These are phyloP conservation scores for Tylopilus rubrobrunneus DNA, from an alignment of 768 basidiomycete genomes.

Conservation along the genomic window DNA sequence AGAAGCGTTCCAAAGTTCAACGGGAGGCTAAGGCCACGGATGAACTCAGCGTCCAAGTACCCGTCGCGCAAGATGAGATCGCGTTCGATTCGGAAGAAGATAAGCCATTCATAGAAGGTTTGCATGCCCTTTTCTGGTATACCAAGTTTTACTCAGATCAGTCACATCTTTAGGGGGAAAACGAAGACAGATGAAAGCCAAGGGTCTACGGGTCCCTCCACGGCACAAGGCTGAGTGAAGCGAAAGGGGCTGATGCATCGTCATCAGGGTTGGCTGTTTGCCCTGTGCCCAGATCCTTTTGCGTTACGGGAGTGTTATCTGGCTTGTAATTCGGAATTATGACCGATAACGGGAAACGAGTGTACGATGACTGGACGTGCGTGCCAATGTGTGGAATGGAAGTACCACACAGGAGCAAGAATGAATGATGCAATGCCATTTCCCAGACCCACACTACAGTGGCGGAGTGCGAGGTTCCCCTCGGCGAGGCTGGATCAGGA, in stretches of 20 bases:
- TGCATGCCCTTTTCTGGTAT: conserved; percentile 25
- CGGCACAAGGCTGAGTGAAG: conserved; percentile 36
- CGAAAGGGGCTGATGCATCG: conserved; percentile 18
- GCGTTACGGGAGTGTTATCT: not conserved
- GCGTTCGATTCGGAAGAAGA: conserved; percentile 79
- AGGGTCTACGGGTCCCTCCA: conserved; percentile 64
- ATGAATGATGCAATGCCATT: not conserved
- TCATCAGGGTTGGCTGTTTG: not conserved
- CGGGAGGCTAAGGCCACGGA: conserved; percentile 24
- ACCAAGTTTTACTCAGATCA: not conserved
- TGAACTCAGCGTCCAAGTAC: conserved; percentile 26
- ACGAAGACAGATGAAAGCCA: conserved; percentile 71
- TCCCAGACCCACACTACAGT: not conserved
- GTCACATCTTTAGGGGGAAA: conserved; percentile 52
- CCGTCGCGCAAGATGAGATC: conserved; percentile 29
- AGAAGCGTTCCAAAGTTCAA: conserved; percentile 58
- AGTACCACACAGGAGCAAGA: not conserved
- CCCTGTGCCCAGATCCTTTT: conserved; percentile 1
- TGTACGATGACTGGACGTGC: conserved; percentile 8
- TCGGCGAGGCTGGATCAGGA: not conserved
- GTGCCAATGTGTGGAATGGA: not conserved
- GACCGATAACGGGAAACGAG: not conserved
- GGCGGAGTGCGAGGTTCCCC: not conserved
- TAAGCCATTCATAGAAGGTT: conserved; percentile 73
- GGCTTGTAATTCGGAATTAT: not conserved